Evolutionary conservation across 371 early-diverging fungal genomes (phyloP), one percentile per base, ranked within the genome.

Genomic region (Dichotomocladium elegans): DNA sequence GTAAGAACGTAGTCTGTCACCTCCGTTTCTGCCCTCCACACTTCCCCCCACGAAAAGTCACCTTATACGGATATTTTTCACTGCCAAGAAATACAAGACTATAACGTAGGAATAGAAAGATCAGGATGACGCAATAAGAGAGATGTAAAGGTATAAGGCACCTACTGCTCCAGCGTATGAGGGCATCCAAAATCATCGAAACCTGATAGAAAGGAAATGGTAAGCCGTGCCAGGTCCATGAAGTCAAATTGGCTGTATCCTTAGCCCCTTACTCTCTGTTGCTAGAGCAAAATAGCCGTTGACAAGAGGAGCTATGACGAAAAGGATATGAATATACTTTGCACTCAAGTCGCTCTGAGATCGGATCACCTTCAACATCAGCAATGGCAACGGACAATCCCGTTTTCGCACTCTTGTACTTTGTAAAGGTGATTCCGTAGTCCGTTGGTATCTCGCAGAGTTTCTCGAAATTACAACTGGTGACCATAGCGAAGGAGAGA

Each of bases 161-260:
- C 80, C 48, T 80, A 80, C 85, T 87, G 87, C 53, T 87, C 87
- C 33, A 87, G 60, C 15, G 85, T 84, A 58, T 87, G 87, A 25
- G 85, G 85, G 49, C 85, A 81, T 17, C 85, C 85, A 69, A 71
- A 80, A 57, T 87, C 87, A 53, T 87, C 87, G 51, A 79, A 76
- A 21, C 80, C 83, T 82, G 66, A 4, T 28, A 26, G 31, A 30
- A 29, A n/a, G n/a, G n/a, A n/a, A n/a, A n/a, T n/a, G n/a, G n/a
- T n/a, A n/a, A n/a, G n/a, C n/a, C n/a, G n/a, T n/a, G n/a, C n/a
- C n/a, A n/a, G n/a, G n/a, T n/a, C n/a, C n/a, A n/a, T n/a, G n/a
- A n/a, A n/a, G n/a, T n/a, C n/a, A n/a, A n/a, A n/a, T n/a, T n/a
- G n/a, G n/a, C n/a, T n/a, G n/a, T 51, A 35, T 37, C 14, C 37